Base-by-base conservation (phyloP, 805 yeast genomes). In the Teunomyces cretensis region DNA sequence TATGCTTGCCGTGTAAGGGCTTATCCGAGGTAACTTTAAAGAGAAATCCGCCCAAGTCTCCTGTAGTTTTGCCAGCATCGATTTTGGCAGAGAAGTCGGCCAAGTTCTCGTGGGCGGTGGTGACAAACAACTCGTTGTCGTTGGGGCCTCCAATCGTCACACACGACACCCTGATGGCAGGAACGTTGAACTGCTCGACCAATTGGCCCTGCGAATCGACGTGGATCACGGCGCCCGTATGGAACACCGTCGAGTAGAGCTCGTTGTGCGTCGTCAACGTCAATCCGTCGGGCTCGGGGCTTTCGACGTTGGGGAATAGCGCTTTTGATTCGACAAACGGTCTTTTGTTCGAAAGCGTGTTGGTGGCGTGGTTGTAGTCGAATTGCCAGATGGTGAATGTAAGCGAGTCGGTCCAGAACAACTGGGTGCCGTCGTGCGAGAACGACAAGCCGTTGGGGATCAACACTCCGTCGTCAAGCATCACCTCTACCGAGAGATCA, bases 201-300 rank as follows among this genome's bases (percentile, higher is more conserved):
- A 85, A 57, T 40, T 72, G 58, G 2, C 89, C 90, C 1, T 61
- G 45, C 1, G 66, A 41, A 33, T 78, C 67, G 49, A 79, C 73
- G 54, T 82, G 79, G 38, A 83, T 73, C 8, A 89, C 81, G 16
- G 76, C 60, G 33, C 69, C 61, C 1, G 85, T 75, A 22, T 82
- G 75, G 79, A 84, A 89, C 9, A 86, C 78, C 1, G 95, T 86
- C 4, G 81, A 70, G 65, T 78, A 86, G 32, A 90, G 58, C 42
- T 77, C 71, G 7, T 80, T 83, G 28, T 71, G 62, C 2, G 64
- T 64, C 33, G 86, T 80, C 51, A 86, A 65, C 19, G 83, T 70
- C 51, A 86, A 74, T 15, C 97, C 97, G 62, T 90, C 97, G 0
- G 96, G 96, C 53, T 82, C 94, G 7, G 83, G 47, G 24, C 50